These are phyloP conservation scores for Pezicula neosporulosa DNA, from an alignment of 2,329 filamentous ascomycete species.

Conservation along the genomic window DNA sequence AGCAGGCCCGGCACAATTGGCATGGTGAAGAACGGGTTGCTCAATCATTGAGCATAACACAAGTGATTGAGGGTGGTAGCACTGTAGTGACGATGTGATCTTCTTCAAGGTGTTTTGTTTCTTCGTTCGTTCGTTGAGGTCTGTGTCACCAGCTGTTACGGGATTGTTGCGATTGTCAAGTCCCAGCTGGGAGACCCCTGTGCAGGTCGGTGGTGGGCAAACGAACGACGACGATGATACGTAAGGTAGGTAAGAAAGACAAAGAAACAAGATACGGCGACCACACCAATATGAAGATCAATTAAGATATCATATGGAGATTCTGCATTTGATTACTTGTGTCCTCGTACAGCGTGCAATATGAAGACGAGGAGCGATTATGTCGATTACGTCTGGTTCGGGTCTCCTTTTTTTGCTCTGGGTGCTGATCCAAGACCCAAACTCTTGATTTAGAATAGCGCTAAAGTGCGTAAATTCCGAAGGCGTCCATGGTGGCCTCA, in stretches of 20 bases:
- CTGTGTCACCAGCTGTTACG: too few relatives aligned
- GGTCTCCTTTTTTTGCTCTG: background rate
- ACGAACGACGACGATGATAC: background rate
- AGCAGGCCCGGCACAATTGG: constrained; percentile 25
- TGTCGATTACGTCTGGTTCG: background rate
- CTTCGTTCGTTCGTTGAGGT: too few relatives aligned
- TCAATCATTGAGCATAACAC: background rate
- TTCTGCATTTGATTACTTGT: background rate
- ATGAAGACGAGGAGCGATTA: background rate
- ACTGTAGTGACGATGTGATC: too few relatives aligned
- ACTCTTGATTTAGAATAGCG: too few relatives aligned
- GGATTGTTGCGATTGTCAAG: too few relatives aligned
- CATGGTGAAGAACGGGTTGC: constrained; percentile 13
- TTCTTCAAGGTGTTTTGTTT: too few relatives aligned
- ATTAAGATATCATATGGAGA: constrained; percentile 3
- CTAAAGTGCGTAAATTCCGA: too few relatives aligned
- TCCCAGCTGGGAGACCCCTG: too few relatives aligned
- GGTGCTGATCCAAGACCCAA: too few relatives aligned
- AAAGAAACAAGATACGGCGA: background rate
- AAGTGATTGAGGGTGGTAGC: background rate
- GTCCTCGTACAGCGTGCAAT: background rate
- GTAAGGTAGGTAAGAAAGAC: background rate
- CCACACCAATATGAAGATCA: background rate
- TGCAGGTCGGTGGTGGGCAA: background rate
- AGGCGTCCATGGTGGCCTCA: too few relatives aligned